Evolutionary conservation across 345 rosid species (phyloP).

Genomic region (Firmiana major): DNA sequence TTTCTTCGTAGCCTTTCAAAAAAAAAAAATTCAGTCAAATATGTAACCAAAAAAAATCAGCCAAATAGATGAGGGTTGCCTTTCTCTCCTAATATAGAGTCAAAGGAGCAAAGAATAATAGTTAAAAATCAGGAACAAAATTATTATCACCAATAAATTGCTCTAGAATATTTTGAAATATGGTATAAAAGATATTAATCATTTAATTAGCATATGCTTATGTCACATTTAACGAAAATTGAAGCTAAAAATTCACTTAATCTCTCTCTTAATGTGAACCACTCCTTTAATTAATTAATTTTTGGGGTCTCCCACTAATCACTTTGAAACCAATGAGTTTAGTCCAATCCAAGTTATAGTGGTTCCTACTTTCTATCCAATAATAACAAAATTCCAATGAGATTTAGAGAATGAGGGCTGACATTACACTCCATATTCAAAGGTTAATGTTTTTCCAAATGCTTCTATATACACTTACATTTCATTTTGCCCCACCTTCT

Average conservation of each 20-base stretch:
- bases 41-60: no score
- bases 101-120: no score
- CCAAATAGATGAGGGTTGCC: neutral
- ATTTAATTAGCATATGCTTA: neutral
- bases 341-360: neutral
- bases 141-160: neutral
- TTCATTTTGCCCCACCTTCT: neutral
- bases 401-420: constrained; percentile 8
- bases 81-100: no score
- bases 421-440: constrained; percentile 25
- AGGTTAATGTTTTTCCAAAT: constrained; percentile 14
- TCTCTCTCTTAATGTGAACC: neutral
- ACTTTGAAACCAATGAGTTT: constrained; percentile 1
- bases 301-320: neutral
- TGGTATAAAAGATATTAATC: neutral
- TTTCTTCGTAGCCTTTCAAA: neutral
- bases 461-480: neutral
- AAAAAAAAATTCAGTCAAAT: no score
- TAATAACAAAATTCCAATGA: neutral
- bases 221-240: neutral
- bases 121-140: neutral
- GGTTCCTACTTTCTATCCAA: constrained; percentile 4
- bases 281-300: neutral
- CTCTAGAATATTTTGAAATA: neutral
- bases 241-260: no score